Percentiles rank a stretch among this genome's conserved stretches.
Conservation (phyloP, 2,329 filamentous ascomycete species). For the Aspergillus texensis region DNA sequence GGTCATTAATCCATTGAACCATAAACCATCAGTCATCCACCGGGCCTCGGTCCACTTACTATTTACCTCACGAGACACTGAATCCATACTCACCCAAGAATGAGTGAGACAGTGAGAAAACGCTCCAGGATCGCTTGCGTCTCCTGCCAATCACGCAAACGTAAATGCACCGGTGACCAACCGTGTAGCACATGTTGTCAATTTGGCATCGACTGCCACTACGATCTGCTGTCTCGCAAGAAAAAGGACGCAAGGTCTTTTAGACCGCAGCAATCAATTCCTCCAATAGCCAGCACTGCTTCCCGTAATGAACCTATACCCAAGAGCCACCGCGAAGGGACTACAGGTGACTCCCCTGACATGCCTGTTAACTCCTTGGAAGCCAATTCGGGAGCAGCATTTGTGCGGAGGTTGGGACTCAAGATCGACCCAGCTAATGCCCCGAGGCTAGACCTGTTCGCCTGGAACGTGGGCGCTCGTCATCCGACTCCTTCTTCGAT, state of each 20-base stretch:
- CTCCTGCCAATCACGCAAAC: constrained; percentile 58
- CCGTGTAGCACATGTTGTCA: constrained; percentile 58
- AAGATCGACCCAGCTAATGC: constrained; percentile 57
- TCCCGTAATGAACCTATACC: constrained; percentile 5
- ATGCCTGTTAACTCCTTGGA: constrained; percentile 49
- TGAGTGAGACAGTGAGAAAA: constrained; percentile 36
- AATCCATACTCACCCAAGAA: constrained; percentile 11
- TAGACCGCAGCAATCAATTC: constrained; percentile 15
- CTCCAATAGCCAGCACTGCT: background rate
- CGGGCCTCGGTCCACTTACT: background rate
- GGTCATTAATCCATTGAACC: too few relatives aligned
- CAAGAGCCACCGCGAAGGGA: constrained; percentile 15
- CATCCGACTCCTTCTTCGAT: constrained; percentile 14
- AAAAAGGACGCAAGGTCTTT: constrained; percentile 32
- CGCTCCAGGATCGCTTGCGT: constrained; percentile 53
- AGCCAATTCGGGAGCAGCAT: constrained; percentile 61
- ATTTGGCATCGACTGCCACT: constrained; percentile 58
- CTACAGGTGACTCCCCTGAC: constrained; percentile 21
- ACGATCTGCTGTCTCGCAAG: constrained; percentile 40
- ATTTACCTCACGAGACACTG: background rate
- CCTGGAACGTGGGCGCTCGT: constrained; percentile 54
- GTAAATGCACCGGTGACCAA: constrained; percentile 57
- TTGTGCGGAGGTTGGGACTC: constrained; percentile 56
- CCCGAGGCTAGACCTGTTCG: constrained; percentile 58
- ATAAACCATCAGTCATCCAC: too few relatives aligned